phyloP scores from a whole-genome alignment of 768 basidiomycete species.

The Gymnopilus dilepis region DNA sequence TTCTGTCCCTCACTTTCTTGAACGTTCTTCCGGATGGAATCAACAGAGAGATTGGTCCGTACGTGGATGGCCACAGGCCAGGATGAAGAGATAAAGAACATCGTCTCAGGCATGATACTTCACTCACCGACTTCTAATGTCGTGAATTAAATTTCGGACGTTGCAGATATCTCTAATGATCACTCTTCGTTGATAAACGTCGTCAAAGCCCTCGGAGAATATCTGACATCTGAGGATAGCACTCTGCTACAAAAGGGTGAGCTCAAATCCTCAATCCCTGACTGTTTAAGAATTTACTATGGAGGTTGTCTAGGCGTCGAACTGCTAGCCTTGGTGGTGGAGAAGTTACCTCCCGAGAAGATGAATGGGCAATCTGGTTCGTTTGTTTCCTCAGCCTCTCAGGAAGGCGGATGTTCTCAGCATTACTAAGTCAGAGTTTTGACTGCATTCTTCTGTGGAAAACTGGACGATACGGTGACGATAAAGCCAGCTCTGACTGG shows the following conservation, averaged over 20 bases:
- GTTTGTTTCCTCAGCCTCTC: slow-evolving; percentile 24
- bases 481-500: slow-evolving; percentile 84
- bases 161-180: slow-evolving; percentile 55
- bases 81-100: slow-evolving; percentile 62
- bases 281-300: not conserved
- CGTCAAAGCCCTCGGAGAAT: slow-evolving; percentile 87
- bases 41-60: slow-evolving; percentile 56
- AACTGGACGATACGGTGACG: slow-evolving; percentile 85
- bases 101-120: slow-evolving; percentile 58
- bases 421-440: slow-evolving; percentile 73
- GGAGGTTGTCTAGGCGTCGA: slow-evolving; percentile 67
- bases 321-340: slow-evolving; percentile 76
- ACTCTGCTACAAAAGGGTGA: slow-evolving; percentile 79
- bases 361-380: slow-evolving; percentile 85
- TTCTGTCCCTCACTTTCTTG: not conserved
- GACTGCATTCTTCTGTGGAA: slow-evolving; percentile 81
- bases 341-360: slow-evolving; percentile 58
- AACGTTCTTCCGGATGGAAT: slow-evolving; percentile 35
- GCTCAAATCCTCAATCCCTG: not conserved
- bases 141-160: slow-evolving; percentile 21
- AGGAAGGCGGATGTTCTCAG: slow-evolving; percentile 6
- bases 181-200: slow-evolving; percentile 69
- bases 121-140: slow-evolving; percentile 13
- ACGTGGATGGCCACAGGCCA: slow-evolving; percentile 75
- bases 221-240: slow-evolving; percentile 87